Base-by-base conservation (phyloP, 2,329 filamentous ascomycete species). In the Dactylonectria macrodidyma region DNA sequence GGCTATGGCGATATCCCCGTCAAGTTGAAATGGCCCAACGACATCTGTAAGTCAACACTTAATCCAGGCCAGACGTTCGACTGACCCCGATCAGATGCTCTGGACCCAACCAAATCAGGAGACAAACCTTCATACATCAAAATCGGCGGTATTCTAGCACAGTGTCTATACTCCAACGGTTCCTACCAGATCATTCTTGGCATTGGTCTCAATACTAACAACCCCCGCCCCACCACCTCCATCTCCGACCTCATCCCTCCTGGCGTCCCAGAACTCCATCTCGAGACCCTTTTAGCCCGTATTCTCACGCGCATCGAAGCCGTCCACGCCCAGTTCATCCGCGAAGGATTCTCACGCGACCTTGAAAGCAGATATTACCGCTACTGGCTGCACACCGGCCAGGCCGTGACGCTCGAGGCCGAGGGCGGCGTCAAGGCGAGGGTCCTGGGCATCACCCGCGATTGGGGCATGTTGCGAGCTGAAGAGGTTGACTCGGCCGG, bases 21-120 rank as follows among this genome's bases (percentile, higher is more conserved):
- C 47, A 95, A 93, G 78, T 83, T 99, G 36, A 99, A 99, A 81
- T 99, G 96, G 96, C 96, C 96, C 11, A 99, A 99, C 76, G 96
- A 99, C 78, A 93, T 99, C 62, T 95, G 90, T 91, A 81, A 80
- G 86, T 62, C 5, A 3, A 5, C 8, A 5, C 0, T 2, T 22
- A 6, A 1, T 1, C 2, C 0, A 3, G 24, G 1, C 5, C 6
- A 24, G 2, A 9, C 11, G 1, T 14, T 5, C 3, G 2, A 5
- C 51, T 55, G 8, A 69, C 47, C 61, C 2, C 4, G 16, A 0
- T 14, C 64, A 89, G 89, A 94, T 76, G 92, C 91, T 1, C 84
- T 89, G 24, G 91, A 94, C 76, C 93, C 88, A 6, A 84, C 81
- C 60, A 86, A 85, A 54, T 84, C 84, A 2, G 80, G 83, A 3